These are phyloP conservation scores for Crithidia sp. DNA, from an alignment of 208 protist species.

Conservation along the genomic window DNA sequence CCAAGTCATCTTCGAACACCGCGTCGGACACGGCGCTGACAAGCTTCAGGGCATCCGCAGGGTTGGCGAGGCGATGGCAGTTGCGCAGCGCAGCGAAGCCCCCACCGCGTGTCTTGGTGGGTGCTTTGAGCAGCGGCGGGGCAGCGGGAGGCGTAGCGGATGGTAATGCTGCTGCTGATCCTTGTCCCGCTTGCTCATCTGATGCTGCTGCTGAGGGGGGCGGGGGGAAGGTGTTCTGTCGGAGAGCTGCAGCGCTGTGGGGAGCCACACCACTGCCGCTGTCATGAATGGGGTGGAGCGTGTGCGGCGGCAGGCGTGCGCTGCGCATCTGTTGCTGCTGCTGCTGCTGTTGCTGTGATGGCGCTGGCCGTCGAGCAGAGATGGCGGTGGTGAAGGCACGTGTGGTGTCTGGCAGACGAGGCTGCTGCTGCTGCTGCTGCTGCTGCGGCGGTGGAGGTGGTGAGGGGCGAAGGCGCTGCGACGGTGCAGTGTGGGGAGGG, in stretches of 20 bases:
- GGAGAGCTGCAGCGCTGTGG: too few species aligned
- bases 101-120: neutral
- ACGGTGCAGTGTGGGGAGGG: neutral
- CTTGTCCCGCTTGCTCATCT: neutral
- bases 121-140: neutral
- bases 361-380: neutral
- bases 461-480: neutral
- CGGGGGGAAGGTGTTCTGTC: too few species aligned
- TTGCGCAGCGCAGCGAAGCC: slow-evolving; percentile 28
- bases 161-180: neutral
- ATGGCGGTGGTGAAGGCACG: slow-evolving; percentile 2
- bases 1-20: neutral
- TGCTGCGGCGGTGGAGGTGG: neutral
- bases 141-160: too few species aligned
- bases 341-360: neutral
- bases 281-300: too few species aligned
- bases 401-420: neutral
- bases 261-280: too few species aligned
- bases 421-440: neutral
- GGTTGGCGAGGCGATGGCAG: slow-evolving; percentile 46
- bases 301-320: too few species aligned
- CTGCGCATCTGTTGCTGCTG: neutral
- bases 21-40: slow-evolving; percentile 28
- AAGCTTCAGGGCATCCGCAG: slow-evolving; percentile 41
- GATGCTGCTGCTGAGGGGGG: neutral